Base-by-base conservation (phyloP, 139 green algal species). In the Medakamo hakoo region DNA sequence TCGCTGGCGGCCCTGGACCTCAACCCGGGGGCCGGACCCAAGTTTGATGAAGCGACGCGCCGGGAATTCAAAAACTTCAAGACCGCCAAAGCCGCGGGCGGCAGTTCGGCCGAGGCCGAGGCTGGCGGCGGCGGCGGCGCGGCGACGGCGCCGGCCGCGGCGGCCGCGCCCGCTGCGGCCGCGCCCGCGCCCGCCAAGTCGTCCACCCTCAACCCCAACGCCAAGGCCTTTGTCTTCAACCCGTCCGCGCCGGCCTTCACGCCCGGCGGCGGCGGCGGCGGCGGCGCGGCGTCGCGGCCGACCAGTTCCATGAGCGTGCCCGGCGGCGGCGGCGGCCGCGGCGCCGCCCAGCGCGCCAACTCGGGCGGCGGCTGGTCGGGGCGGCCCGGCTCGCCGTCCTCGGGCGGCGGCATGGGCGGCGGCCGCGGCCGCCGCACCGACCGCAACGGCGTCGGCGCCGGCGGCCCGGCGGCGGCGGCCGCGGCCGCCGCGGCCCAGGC, bases 131-230 rank as follows among this genome's bases (percentile, higher is more conserved):
- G 23, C 58, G 58, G 24, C 27, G 14, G 19, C 58, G 67, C 28
- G 57, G 48, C 30, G 27, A 55, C 30, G 28, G 60, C 23, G 2
- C 23, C 56, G 20, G 59, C 19, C 2, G 58, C 65, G 1, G 49
- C 27, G 40, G 3, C 58, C 21, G 1, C 55, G 2, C 61, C 56
- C 20, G 57, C 40, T 24, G 27, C 55, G 21, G 57, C 30, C 29
- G 68, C 83, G 25, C 83, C 83, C 62, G 76, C 77, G 32, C 64
- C 70, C 63, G 76, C 76, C 49, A 82, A 80, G 66, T 60, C 70
- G 23, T 83, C 83, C 72, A 71, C 61, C 30, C 69, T 83, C 64
- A 83, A 83, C 63, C 55, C 70, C 55, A 76, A 73, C 28, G 77
- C 77, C 16, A 79, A 69, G 27, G 72, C 71, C 27, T 83, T 83